Conservation (phyloP, 768 basidiomycete species). For the Russula griseocarnosa region DNA sequence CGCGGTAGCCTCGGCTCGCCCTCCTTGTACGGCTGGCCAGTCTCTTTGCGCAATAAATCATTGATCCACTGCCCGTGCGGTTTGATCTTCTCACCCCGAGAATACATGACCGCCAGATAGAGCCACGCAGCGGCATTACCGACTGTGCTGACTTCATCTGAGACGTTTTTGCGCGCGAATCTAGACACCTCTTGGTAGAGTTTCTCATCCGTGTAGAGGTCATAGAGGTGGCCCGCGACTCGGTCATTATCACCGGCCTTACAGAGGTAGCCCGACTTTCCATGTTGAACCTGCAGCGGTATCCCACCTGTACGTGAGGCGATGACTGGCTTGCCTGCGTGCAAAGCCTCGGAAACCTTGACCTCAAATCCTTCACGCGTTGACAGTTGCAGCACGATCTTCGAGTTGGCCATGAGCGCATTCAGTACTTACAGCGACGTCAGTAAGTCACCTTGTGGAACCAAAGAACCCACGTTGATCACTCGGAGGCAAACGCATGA, state of each 20-base stretch:
- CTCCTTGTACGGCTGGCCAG: constrained; percentile 59
- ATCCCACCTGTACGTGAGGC: constrained; percentile 87
- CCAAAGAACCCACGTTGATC: constrained; percentile 56
- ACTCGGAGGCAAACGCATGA: constrained; percentile 69
- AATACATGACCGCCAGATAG: constrained; percentile 76
- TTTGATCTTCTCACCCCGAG: constrained; percentile 69
- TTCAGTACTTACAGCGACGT: constrained; percentile 60
- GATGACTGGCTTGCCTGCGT: constrained; percentile 83
- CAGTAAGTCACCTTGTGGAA: background rate
- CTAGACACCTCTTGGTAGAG: constrained; percentile 44
- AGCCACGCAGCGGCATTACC: constrained; percentile 68
- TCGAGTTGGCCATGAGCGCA: constrained; percentile 81
- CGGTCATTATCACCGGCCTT: constrained; percentile 68
- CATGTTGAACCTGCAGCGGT: constrained; percentile 85
- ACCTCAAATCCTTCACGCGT: constrained; percentile 96
- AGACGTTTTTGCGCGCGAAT: constrained; percentile 68
- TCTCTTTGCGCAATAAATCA: constrained; percentile 73
- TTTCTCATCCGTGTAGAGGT: constrained; percentile 70
- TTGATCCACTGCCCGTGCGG: constrained; percentile 85
- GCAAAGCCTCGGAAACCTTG: constrained; percentile 93
- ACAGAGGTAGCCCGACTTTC: constrained; percentile 83
- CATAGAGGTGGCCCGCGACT: constrained; percentile 72
- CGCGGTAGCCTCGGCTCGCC: constrained; percentile 75
- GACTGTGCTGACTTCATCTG: constrained; percentile 80
- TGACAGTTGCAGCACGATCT: constrained; percentile 87